Base-by-base conservation (phyloP, 1,139 yeast species). In the Hyphopichia fennica region DNA sequence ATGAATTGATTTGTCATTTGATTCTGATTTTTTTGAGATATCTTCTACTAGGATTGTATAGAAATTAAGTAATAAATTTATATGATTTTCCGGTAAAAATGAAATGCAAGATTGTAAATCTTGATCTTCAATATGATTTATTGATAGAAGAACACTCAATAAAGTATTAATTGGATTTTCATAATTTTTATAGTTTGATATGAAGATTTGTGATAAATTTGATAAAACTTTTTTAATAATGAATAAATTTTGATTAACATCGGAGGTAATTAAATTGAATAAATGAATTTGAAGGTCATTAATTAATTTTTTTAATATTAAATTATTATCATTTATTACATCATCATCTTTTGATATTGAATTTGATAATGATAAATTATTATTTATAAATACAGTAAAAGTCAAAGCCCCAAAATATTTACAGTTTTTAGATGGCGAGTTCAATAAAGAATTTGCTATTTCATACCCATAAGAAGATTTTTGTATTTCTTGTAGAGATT, bases 361-460 rank as follows among this genome's bases (percentile, higher is more conserved):
- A 15, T 18, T 11, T 2, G 16, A 18, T 16, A 25, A 7, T 5
- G 28, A 25, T 25, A 25, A 22, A 44, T 42, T 59, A 38, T 70
- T 75, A 37, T 81, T 63, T 40, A 81, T 79, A 25, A 82, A 82
- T 8, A 73, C 77, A 0, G 89, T 75, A 42, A 79, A 79, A 0
- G 91, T 84, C 44, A 84, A 64, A 0, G 91, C 91, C 1, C 93
- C 93, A 55, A 85, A 84, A 58, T 81, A 86, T 51, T 77, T 75
- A 42, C 84, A 81, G 51, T 79, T 79, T 31, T 67, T 51, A 3
- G 79, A 72, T 8, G 60, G 57, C 2, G 62, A 63, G 4, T 60
- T 54, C 28, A 83, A 58, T 20, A 85, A 60, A 34, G 69, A 59
- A 41, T 71, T 69, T 0, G 87, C 89, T 27, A 84, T 53, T 8